Percentiles rank a stretch among this genome's conserved stretches.
These are phyloP conservation scores for Aegilops umbellulata DNA, from an alignment of 176 grass and related monocot species.

Conservation along the genomic window DNA sequence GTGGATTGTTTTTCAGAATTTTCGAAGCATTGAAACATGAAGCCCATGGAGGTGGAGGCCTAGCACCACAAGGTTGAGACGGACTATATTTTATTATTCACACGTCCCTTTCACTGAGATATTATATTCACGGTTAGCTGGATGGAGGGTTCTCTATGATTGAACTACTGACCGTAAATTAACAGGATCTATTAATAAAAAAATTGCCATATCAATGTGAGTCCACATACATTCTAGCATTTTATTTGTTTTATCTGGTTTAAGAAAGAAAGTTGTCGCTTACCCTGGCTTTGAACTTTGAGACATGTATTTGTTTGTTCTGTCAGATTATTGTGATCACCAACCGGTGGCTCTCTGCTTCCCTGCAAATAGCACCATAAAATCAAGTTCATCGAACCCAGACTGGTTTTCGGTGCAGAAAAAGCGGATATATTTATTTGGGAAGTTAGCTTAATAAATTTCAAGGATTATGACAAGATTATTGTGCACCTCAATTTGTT, in stretches of 20 bases:
- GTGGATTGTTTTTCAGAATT: too few species aligned
- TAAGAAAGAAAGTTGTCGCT: not conserved
- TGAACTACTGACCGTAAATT: slow-evolving; percentile 4
- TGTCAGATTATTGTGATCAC: not conserved
- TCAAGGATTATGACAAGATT: not conserved
- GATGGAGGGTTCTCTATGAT: slow-evolving; percentile 31
- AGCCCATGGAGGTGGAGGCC: too few species aligned
- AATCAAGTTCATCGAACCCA: slow-evolving; percentile 13
- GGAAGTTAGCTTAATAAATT: not conserved
- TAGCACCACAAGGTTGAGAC: not conserved
- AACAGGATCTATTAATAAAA: slow-evolving; percentile 16
- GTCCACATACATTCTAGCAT: not conserved
- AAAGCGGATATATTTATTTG: not conserved
- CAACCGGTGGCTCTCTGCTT: not conserved
- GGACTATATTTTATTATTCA: not conserved
- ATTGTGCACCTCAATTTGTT: not conserved
- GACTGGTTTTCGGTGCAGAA: not conserved
- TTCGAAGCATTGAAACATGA: too few species aligned
- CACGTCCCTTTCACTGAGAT: slow-evolving; percentile 4
- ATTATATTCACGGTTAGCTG: slow-evolving; percentile 19
- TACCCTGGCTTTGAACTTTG: not conserved
- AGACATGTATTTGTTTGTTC: not conserved
- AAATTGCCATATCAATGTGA: not conserved
- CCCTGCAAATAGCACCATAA: not conserved
- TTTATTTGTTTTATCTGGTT: not conserved